Base-by-base conservation (phyloP, 2,329 filamentous ascomycete species). In the Fusarium sp. region DNA sequence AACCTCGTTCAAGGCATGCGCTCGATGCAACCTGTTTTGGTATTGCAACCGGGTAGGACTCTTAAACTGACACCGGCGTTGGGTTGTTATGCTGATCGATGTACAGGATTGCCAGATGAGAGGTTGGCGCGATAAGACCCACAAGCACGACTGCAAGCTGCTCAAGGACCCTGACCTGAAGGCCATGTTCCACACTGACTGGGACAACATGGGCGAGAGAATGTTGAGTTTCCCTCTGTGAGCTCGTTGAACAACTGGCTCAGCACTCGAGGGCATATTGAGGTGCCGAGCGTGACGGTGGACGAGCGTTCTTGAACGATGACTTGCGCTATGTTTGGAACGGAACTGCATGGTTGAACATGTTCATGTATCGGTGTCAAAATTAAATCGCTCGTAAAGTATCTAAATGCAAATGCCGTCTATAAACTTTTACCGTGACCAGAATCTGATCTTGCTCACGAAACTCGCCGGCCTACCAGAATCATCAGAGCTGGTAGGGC, bases 391-490 rank as follows among this genome's bases (percentile, higher is more conserved):
- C 47, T 32, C 32, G 10, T 7, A 32, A 4, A 27, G 47, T 58
- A 58, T 27, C 54, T 57, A 37, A 35, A 35, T 38, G 54, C 35
- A 58, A 58, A 58, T 40, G 17, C 22, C 27, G 27, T 58, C 22
- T 38, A 38, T 14, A 50, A 11, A 22, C 2, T 12, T 20, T 15
- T 20, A 56, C 56, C 65, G 63, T 56, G 68, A 70, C 72, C 72
- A 74, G n/a, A 74, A 71, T n/a, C 35, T 75, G 7, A 74, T 35
- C 3, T 63, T 70, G 2, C 43, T 45, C 6, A 25, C 52, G 57
- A 73, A 65, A 1, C 58, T 63, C 0, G 30, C 43, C 7, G 47
- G 14, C 20, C 54, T 60, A 1, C 30, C 43, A 12, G 70, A 33
- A 0, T 6, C 38, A 11, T 65, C 40, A 14, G 47, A 33, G 11